phyloP scores from a whole-genome alignment of 768 basidiomycete genomes.

The Boletus sensibilis region DNA sequence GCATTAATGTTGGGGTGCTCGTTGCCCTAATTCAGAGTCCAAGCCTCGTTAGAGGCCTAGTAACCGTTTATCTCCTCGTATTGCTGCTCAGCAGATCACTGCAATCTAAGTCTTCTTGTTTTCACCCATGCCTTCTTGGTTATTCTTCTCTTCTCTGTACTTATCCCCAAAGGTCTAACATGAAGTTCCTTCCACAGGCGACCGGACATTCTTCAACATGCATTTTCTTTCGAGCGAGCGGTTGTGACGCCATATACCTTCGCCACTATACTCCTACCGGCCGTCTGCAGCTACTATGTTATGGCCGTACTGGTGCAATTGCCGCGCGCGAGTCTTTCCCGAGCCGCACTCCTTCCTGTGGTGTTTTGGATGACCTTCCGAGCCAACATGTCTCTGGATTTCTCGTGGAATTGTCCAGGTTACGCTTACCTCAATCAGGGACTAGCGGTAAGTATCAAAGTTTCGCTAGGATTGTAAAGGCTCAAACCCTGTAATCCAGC shows the following conservation, averaged over 20 bases:
- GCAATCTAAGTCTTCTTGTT: background rate
- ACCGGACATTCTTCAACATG: slow-evolving; percentile 10
- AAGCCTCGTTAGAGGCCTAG: too few species aligned
- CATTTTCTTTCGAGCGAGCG: slow-evolving; percentile 15
- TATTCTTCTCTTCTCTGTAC: background rate
- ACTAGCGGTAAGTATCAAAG: slow-evolving; percentile 16
- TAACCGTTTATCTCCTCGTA: background rate
- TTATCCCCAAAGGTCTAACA: background rate
- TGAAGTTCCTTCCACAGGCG: slow-evolving; percentile 3
- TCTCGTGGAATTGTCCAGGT: slow-evolving; percentile 17
- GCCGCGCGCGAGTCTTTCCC: slow-evolving; percentile 42
- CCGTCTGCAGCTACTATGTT: slow-evolving; percentile 45
- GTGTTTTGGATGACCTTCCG: slow-evolving; percentile 45
- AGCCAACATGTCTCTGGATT: slow-evolving; percentile 31
- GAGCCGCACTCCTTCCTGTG: slow-evolving; percentile 48
- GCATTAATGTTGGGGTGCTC: too few species aligned
- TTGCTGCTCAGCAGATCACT: background rate
- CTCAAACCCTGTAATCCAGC: slow-evolving; percentile 13
- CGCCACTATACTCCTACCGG: slow-evolving; percentile 40
- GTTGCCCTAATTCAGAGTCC: too few species aligned
- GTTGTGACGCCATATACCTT: slow-evolving; percentile 29
- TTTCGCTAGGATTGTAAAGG: too few species aligned
- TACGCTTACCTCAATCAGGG: slow-evolving; percentile 22
- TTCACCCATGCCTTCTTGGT: slow-evolving; percentile 15
- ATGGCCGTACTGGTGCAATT: slow-evolving; percentile 54